phyloP scores from a whole-genome alignment of 139 green algal genomes.

The Picochlorum sp. region DNA sequence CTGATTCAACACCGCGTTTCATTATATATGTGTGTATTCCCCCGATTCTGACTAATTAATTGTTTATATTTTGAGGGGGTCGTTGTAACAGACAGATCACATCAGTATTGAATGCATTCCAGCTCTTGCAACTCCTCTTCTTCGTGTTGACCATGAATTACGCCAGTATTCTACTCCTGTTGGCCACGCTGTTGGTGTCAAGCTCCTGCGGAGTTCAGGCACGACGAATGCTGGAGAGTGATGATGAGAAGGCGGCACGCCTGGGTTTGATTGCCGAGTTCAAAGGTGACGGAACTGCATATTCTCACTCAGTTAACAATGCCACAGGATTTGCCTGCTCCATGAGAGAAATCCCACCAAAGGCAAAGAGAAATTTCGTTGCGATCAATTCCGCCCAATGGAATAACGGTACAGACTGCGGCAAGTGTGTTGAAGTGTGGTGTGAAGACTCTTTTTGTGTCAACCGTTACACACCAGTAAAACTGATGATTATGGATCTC shows the following conservation, averaged over 20 bases:
- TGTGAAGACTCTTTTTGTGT: not conserved
- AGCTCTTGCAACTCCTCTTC: no score
- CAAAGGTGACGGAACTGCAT: conserved; percentile 1
- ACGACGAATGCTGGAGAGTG: not conserved
- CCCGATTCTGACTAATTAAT: no score
- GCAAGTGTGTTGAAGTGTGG: conserved; percentile 5
- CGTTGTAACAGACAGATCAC: no score
- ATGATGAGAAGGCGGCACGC: not conserved
- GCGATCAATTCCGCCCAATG: conserved; percentile 9
- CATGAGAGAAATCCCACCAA: conserved; percentile 5
- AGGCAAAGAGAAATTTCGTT: conserved; percentile 1
- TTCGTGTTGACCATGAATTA: no score
- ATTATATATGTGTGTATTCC: no score
- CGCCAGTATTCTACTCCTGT: no score
- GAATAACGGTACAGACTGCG: conserved; percentile 6
- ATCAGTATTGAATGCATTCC: no score
- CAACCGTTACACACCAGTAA: not conserved
- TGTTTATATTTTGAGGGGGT: no score
- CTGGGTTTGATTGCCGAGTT: not conserved
- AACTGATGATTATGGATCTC: conserved; percentile 10
- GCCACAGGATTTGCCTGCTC: conserved; percentile 17
- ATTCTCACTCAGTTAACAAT: conserved; percentile 5
- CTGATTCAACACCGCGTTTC: no score
- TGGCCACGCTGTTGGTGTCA: no score
- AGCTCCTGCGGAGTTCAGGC: not conserved